Conservation (phyloP, 2,329 filamentous ascomycete species). For the Aspergillus japonicus region DNA sequence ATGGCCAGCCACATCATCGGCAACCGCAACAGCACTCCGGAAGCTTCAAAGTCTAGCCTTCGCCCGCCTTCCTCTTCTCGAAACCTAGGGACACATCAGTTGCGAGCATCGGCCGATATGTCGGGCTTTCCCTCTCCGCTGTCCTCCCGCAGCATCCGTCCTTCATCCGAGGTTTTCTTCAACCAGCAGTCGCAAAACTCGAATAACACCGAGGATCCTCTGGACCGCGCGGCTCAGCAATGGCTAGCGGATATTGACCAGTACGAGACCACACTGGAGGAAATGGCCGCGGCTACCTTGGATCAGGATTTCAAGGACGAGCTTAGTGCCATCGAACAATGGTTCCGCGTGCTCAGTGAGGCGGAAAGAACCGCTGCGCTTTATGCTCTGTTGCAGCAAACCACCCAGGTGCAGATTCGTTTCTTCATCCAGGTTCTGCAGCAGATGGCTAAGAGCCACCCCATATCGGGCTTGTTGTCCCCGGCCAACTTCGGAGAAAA, state of each 20-base stretch:
- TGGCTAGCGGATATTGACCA: conserved; percentile 99
- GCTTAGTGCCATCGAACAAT: conserved; percentile 97
- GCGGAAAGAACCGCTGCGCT: conserved; percentile 92
- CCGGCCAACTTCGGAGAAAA: conserved; percentile 93
- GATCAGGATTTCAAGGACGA: conserved; percentile 99
- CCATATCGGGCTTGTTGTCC: conserved; percentile 92
- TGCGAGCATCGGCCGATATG: conserved; percentile 96
- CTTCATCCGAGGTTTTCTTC: conserved; percentile 89
- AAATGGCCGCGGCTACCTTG: conserved; percentile 97
- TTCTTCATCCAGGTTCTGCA: conserved; percentile 99
- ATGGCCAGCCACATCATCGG: conserved; percentile 67
- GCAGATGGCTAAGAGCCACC: conserved; percentile 98
- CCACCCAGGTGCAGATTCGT: conserved; percentile 95
- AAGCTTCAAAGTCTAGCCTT: conserved; percentile 76
- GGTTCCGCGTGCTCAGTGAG: conserved; percentile 96
- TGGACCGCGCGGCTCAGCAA: conserved; percentile 93
- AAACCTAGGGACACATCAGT: conserved; percentile 74
- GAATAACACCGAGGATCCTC: conserved; percentile 72
- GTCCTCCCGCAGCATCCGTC: conserved; percentile 77
- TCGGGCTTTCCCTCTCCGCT: conserved; percentile 72
- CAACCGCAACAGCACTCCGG: conserved; percentile 96
- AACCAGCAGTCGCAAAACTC: conserved; percentile 71
- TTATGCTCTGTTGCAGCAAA: conserved; percentile 95
- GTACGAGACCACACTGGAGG: conserved; percentile 96
- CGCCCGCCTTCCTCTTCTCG: conserved; percentile 83